Evolutionary conservation across 2,329 filamentous ascomycete species (phyloP).

Genomic region (Diaporthe aspalathi): DNA sequence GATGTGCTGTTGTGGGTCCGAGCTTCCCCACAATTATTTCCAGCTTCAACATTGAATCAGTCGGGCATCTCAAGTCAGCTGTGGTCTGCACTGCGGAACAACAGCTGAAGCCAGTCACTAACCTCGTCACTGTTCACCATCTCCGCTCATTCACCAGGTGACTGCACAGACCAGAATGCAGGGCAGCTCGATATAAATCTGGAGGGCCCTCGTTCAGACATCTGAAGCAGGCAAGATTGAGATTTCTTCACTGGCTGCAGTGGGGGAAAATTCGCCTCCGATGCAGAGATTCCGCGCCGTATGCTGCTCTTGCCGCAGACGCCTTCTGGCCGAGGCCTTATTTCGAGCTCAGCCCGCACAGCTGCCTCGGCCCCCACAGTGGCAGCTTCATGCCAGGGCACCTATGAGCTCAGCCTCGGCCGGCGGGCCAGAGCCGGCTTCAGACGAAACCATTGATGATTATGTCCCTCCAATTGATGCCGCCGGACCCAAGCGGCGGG

Average conservation of each 20-base stretch:
- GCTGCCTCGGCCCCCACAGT: constrained; percentile 26
- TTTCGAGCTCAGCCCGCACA: constrained; percentile 42
- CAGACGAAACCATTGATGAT: constrained; percentile 8
- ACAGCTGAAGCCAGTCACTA: neutral
- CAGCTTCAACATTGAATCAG: no score
- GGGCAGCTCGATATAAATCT: neutral
- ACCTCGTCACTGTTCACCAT: neutral
- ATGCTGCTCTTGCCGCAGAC: constrained; percentile 34
- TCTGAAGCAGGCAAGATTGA: neutral
- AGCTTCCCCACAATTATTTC: constrained; percentile 22
- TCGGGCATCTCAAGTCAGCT: neutral
- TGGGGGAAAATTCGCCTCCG: constrained; percentile 5
- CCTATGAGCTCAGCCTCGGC: constrained; percentile 10
- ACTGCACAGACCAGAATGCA: constrained; percentile 12
- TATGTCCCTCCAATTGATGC: constrained; percentile 34
- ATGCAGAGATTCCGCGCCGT: constrained; percentile 21
- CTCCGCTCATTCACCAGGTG: neutral
- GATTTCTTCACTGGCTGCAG: neutral
- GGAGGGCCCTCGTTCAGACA: neutral
- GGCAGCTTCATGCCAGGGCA: constrained; percentile 24
- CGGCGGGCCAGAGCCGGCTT: neutral
- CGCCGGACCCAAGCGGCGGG: neutral
- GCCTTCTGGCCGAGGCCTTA: constrained; percentile 27
- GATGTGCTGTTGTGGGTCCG: constrained; percentile 8
- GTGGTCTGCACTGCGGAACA: neutral